Base-by-base conservation (phyloP, 495 filamentous ascomycete species). In the Aspergillus affinis region DNA sequence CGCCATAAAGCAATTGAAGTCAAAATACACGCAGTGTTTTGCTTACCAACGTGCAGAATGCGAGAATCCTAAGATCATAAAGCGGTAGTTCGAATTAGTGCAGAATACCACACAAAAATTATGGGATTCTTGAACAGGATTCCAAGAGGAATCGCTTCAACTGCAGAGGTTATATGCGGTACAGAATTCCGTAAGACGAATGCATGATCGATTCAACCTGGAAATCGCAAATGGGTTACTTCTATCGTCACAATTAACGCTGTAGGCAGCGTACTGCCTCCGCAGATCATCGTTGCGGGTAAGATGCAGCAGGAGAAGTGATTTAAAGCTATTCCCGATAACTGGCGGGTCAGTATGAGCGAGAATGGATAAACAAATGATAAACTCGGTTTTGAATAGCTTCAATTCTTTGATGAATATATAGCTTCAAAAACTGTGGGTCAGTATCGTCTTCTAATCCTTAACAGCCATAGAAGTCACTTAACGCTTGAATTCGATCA, bases 121-220 rank as follows among this genome's bases (percentile, higher is more conserved):
- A 54, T 54, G 27, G 21, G 26, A 54, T 36, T 54, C 51, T 54
- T 54, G 30, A 30, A 30, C 27, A 54, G 26, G 29, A 30, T 54
- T 30, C 17, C 4, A 54, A 54, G 30, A 12, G 19, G 29, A 30
- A 6, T 36, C 4, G 23, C 21, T 54, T 7, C 30, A 54, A 54
- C 15, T 54, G 32, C 19, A 30, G 32, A 54, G n/a, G 29, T 54
- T 54, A 18, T 54, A 20, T 54, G 19, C 30, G 19, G 51, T 36
- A 4, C 27, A 3, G 29, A 54, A 27, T 4, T 23, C 32, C 12
- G 4, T 48, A 15, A 54, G 23, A 30, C 12, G 21, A 51, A 51
- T 29, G 27, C 19, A 54, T 32, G 17, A 36, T 54, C 19, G 4
- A 15, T 48, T 5, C 19, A 48, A 48, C 19, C 19, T 8, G 29